These are phyloP conservation scores for Zelonia costaricensis DNA, from an alignment of 208 protist species.

Conservation along the genomic window DNA sequence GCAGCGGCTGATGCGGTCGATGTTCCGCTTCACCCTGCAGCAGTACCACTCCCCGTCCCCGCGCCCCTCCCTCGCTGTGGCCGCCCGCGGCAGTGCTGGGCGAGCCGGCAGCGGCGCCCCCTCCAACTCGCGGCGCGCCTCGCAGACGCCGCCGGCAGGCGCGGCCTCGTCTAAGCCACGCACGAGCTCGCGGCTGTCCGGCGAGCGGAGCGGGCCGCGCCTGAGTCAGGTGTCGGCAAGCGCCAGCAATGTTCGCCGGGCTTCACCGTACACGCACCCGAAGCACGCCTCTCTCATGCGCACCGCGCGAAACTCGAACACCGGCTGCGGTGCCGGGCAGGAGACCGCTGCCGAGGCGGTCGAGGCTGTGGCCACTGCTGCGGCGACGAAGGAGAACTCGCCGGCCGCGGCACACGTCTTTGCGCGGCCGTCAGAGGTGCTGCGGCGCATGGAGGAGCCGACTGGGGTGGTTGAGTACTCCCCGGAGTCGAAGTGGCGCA, in stretches of 20 bases:
- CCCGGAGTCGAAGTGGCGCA: slow-evolving; percentile 9
- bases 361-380: too few species aligned
- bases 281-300: slow-evolving; percentile 19
- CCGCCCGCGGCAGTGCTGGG: slow-evolving; percentile 4
- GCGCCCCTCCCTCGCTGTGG: slow-evolving; percentile 10
- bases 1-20: slow-evolving; percentile 59
- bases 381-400: slow-evolving; percentile 18
- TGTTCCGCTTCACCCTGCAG: slow-evolving; percentile 57
- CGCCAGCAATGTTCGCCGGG: slow-evolving; percentile 12
- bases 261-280: slow-evolving; percentile 20
- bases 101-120: slow-evolving; percentile 8
- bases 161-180: slow-evolving; percentile 4
- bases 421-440: slow-evolving; percentile 19
- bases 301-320: background rate
- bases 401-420: background rate
- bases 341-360: background rate
- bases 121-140: slow-evolving; percentile 4
- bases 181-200: slow-evolving; percentile 8
- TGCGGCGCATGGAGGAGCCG: slow-evolving; percentile 26
- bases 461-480: slow-evolving; percentile 25
- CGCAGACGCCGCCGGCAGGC: slow-evolving; percentile 15
- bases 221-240: slow-evolving; percentile 15
- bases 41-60: slow-evolving; percentile 27
- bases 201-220: slow-evolving; percentile 5
- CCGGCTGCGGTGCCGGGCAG: background rate